These are phyloP conservation scores for Halteria grandinella DNA, from an alignment of 73 alveolate genomes.

Conservation along the genomic window DNA sequence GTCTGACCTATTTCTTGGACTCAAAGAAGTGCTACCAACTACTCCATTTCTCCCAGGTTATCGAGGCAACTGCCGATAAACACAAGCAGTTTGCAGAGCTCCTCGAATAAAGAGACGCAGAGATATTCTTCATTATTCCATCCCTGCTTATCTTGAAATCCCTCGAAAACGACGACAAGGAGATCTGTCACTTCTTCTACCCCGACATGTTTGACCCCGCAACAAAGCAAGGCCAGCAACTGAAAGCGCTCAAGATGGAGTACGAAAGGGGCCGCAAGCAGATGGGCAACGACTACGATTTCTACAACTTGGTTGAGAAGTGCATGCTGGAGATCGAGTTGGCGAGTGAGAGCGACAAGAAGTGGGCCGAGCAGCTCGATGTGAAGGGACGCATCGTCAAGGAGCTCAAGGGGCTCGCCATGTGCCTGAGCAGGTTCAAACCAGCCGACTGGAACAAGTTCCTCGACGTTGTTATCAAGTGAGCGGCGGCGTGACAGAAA, in stretches of 20 bases:
- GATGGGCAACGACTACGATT: slow-evolving; percentile 46
- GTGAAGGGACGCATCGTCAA: slow-evolving; percentile 11
- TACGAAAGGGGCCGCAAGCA: slow-evolving; percentile 9
- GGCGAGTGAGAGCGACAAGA: slow-evolving; percentile 14
- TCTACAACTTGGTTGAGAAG: slow-evolving; percentile 57
- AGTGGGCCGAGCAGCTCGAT: slow-evolving; percentile 16
- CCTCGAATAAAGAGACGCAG: slow-evolving; percentile 72
- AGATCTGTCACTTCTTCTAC: slow-evolving; percentile 72
- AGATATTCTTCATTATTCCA: slow-evolving; percentile 78
- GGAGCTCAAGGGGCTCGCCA: slow-evolving; percentile 55
- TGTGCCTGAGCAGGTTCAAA: slow-evolving; percentile 56
- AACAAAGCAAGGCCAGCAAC: slow-evolving; percentile 46
- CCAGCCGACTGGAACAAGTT: slow-evolving; percentile 73
- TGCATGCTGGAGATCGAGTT: slow-evolving; percentile 52
- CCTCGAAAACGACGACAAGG: slow-evolving; percentile 76
- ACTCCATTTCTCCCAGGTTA: slow-evolving; percentile 34
- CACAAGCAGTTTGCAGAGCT: slow-evolving; percentile 70
- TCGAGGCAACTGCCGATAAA: slow-evolving; percentile 83
- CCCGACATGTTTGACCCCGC: slow-evolving; percentile 68
- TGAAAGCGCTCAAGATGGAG: slow-evolving; percentile 26
- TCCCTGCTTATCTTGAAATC: slow-evolving; percentile 71
- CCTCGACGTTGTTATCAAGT: slow-evolving; percentile 57
- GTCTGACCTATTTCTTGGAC: slow-evolving; percentile 78
- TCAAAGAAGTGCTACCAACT: slow-evolving; percentile 40
- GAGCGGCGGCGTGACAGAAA: too few species aligned